phyloP scores from a whole-genome alignment of 2,329 filamentous ascomycete genomes.

The Cladosporium oxysporum region DNA sequence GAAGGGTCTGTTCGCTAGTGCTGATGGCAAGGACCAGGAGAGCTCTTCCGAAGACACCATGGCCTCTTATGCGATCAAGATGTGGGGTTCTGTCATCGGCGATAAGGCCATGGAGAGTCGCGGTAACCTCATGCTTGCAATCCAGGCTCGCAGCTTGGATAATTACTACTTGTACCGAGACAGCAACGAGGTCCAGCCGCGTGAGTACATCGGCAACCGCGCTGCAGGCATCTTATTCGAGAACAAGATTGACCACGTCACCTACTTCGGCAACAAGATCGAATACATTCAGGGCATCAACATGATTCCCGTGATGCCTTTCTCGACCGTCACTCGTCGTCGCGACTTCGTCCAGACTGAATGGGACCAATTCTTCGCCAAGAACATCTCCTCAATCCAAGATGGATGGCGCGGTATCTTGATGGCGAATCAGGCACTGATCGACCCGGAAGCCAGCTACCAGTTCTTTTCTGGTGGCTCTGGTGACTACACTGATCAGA shows the following conservation, averaged over 20 bases:
- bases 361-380: conserved; percentile 76
- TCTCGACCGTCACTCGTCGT: conserved; percentile 67
- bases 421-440: conserved; percentile 76
- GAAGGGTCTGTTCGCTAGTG: conserved; percentile 69
- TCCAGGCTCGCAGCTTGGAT: conserved; percentile 72
- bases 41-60: conserved; percentile 89
- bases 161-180: conserved; percentile 79
- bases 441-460: conserved; percentile 70
- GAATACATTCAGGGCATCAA: conserved; percentile 65
- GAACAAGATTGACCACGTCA: conserved; percentile 92
- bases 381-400: conserved; percentile 59
- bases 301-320: conserved; percentile 75
- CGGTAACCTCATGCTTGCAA: conserved; percentile 76
- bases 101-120: conserved; percentile 78
- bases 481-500: conserved; percentile 62
- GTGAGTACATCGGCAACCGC: conserved; percentile 79
- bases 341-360: conserved; percentile 75
- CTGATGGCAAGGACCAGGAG: conserved; percentile 81
- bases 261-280: conserved; percentile 69
- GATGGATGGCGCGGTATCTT: conserved; percentile 87
- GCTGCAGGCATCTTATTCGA: conserved; percentile 70
- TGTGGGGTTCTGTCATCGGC: conserved; percentile 84
- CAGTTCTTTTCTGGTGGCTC: conserved; percentile 67
- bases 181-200: conserved; percentile 70
- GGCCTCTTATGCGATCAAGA: conserved; percentile 83